These are phyloP conservation scores for Leccinum longicurvipes DNA, from an alignment of 768 basidiomycete genomes.

Conservation along the genomic window DNA sequence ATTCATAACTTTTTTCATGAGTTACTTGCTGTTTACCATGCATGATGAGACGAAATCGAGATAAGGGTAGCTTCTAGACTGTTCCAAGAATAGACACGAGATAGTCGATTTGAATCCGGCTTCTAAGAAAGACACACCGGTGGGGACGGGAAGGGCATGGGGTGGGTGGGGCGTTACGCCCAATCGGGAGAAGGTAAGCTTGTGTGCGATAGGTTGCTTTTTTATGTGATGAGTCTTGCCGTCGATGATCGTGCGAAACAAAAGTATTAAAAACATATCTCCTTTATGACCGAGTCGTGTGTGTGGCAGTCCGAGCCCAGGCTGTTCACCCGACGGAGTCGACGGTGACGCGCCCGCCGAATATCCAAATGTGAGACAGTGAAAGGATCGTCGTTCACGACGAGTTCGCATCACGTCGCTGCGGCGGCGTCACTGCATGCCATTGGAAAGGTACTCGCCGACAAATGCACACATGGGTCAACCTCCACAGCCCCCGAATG, in stretches of 20 bases:
- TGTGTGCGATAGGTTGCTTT: neutral
- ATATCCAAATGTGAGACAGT: neutral
- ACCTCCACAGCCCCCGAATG: neutral
- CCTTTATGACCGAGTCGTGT: neutral
- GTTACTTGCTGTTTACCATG: neutral
- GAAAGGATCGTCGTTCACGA: neutral
- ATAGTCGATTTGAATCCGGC: neutral
- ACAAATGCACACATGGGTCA: neutral
- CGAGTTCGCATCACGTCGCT: neutral
- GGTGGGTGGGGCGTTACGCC: neutral
- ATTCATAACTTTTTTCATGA: conserved; percentile 8
- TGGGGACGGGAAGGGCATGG: neutral
- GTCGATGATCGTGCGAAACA: neutral
- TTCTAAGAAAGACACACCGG: no score
- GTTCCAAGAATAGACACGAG: neutral
- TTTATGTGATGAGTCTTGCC: neutral
- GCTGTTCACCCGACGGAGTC: conserved; percentile 12
- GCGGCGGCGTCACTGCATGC: neutral
- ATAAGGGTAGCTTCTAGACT: neutral
- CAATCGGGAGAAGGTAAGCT: neutral
- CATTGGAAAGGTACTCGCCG: neutral
- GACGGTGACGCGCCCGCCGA: neutral
- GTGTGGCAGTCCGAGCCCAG: neutral
- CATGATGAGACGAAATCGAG: neutral
- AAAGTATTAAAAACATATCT: neutral